phyloP scores from a whole-genome alignment of 2,329 filamentous ascomycete species.

The Lecanosticta acicola region DNA sequence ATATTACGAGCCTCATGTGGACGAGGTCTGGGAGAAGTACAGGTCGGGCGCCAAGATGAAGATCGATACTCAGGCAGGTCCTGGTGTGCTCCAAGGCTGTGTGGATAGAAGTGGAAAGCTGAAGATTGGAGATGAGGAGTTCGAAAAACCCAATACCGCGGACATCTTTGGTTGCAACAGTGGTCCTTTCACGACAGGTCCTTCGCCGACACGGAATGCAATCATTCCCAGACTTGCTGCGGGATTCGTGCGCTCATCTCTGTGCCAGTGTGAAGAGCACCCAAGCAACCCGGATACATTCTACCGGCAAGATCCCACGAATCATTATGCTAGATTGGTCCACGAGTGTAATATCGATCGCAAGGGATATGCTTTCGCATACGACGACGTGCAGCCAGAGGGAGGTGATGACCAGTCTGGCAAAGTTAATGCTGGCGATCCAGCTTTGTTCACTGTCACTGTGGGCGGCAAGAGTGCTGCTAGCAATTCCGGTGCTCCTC shows the following conservation, averaged over 20 bases:
- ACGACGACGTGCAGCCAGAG: constrained; percentile 59
- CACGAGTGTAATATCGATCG: constrained; percentile 56
- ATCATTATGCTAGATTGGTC: constrained; percentile 57
- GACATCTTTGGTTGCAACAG: constrained; percentile 66
- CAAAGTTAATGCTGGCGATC: constrained; percentile 45
- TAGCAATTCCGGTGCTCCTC: constrained; percentile 4
- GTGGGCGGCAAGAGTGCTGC: constrained; percentile 18
- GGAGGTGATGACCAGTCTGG: constrained; percentile 53
- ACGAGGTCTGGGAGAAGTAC: constrained; percentile 51
- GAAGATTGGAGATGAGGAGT: constrained; percentile 45
- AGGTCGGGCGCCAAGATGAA: constrained; percentile 39
- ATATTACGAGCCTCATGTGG: constrained; percentile 51
- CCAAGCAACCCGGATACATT: constrained; percentile 34
- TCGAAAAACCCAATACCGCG: constrained; percentile 53
- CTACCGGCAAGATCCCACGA: constrained; percentile 36
- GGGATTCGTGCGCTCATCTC: constrained; percentile 68
- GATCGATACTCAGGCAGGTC: constrained; percentile 61
- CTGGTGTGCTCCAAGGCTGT: constrained; percentile 50
- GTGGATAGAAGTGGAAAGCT: constrained; percentile 40
- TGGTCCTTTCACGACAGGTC: constrained; percentile 53
- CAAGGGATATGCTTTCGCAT: constrained; percentile 59
- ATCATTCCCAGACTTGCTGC: constrained; percentile 71
- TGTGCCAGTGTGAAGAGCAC: constrained; percentile 46
- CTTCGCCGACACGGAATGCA: constrained; percentile 46
- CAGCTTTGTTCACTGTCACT: constrained; percentile 36